A percentile compares a stretch with the other conserved stretches of the same genome.
Evolutionary conservation across 192 early-diverging fungal species (phyloP).

Genomic region (Hyaloraphidium curvatum): DNA sequence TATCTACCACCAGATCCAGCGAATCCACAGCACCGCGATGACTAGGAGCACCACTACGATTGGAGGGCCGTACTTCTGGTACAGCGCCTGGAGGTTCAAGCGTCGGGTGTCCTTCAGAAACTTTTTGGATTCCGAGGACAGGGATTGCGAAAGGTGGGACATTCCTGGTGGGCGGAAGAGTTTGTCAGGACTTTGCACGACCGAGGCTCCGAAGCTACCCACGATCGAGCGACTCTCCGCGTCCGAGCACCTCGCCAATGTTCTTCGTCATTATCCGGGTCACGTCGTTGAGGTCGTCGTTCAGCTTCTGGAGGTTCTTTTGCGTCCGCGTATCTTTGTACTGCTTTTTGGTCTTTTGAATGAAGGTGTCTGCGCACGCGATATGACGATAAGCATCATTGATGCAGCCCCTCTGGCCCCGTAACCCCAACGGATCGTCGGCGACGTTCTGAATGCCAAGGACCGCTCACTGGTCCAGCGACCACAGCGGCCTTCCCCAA

Average conservation of each 20-base stretch:
- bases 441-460: too few relatives aligned
- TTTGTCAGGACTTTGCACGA: neutral
- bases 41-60: slow-evolving; percentile 57
- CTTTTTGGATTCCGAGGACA: slow-evolving; percentile 54
- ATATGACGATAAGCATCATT: neutral
- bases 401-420: neutral
- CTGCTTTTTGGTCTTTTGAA: slow-evolving; percentile 92
- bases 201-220: slow-evolving; percentile 9
- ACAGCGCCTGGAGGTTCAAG: slow-evolving; percentile 73
- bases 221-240: slow-evolving; percentile 65
- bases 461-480: too few relatives aligned
- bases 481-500: too few relatives aligned
- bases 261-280: slow-evolving; percentile 97
- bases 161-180: slow-evolving; percentile 25
- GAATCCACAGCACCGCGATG: slow-evolving; percentile 57
- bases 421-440: too few relatives aligned
- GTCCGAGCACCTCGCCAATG: slow-evolving; percentile 86
- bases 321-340: slow-evolving; percentile 91
- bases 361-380: slow-evolving; percentile 76
- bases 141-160: slow-evolving; percentile 36
- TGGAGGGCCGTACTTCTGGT: slow-evolving; percentile 87
- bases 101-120: slow-evolving; percentile 73
- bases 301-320: slow-evolving; percentile 75
- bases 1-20: slow-evolving; percentile 32
- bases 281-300: slow-evolving; percentile 90